phyloP scores from a whole-genome alignment of 1,139 yeast species.

The Taphrina deformans region DNA sequence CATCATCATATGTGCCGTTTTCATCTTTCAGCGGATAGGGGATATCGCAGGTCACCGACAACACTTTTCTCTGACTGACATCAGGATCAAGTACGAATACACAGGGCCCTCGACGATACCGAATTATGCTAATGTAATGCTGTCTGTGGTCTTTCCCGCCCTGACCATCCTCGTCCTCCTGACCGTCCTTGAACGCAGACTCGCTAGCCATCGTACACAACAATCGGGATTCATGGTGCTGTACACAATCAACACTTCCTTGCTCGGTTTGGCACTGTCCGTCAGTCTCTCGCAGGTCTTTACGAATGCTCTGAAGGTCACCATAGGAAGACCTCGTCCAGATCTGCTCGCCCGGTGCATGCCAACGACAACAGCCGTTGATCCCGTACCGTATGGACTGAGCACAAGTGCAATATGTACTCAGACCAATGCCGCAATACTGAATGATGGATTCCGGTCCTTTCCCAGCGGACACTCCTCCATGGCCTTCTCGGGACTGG shows the following conservation, averaged over 20 bases:
- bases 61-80: constrained; percentile 61
- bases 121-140: constrained; percentile 47
- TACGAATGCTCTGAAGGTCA: constrained; percentile 67
- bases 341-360: constrained; percentile 73
- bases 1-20: constrained; percentile 33
- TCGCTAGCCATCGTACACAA: background rate
- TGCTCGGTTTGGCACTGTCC: constrained; percentile 57
- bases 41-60: constrained; percentile 37
- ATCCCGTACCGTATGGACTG: constrained; percentile 22
- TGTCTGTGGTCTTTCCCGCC: constrained; percentile 51
- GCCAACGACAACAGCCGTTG: constrained; percentile 46
- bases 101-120: constrained; percentile 65
- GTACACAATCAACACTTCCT: constrained; percentile 52
- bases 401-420: constrained; percentile 44
- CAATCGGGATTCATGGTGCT: constrained; percentile 30
- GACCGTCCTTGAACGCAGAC: constrained; percentile 28
- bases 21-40: constrained; percentile 51
- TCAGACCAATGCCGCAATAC: constrained; percentile 47
- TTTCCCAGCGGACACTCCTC: constrained; percentile 69
- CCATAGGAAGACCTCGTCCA: constrained; percentile 75
- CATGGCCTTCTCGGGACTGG: constrained; percentile 57
- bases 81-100: constrained; percentile 69
- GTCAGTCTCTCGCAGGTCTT: constrained; percentile 54
- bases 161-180: constrained; percentile 46
- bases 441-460: constrained; percentile 71